These are phyloP conservation scores for Fusarium chlamydosporum DNA, from an alignment of 2,329 filamentous ascomycete genomes.

Conservation along the genomic window DNA sequence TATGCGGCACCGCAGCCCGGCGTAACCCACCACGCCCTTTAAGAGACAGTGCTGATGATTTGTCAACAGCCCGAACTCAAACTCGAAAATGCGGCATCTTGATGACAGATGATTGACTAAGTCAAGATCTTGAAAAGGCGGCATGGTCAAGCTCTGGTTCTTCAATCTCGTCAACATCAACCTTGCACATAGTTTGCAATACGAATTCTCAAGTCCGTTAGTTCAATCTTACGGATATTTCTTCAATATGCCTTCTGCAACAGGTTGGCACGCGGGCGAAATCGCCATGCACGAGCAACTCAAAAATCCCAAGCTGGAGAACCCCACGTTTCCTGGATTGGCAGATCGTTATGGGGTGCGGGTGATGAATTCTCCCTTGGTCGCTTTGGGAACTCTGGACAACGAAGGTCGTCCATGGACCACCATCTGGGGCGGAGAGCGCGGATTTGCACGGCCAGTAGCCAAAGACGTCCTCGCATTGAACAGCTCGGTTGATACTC, in stretches of 20 bases:
- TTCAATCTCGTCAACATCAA: constrained; percentile 7
- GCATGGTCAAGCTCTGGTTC: constrained; percentile 15
- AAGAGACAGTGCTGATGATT: constrained; percentile 22
- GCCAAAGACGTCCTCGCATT: constrained; percentile 75
- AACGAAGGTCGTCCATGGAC: constrained; percentile 77
- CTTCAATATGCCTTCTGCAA: constrained; percentile 49
- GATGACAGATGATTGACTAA: constrained; percentile 31
- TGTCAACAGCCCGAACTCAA: constrained; percentile 23
- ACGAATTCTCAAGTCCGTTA: constrained; percentile 15
- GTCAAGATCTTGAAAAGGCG: background rate
- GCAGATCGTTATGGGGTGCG: constrained; percentile 72
- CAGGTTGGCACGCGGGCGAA: constrained; percentile 76
- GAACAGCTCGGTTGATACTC: constrained; percentile 70
- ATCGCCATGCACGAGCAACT: constrained; percentile 73
- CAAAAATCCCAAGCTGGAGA: constrained; percentile 68
- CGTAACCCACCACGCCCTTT: constrained; percentile 37
- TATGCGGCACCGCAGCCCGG: constrained; percentile 10
- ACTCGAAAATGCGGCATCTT: constrained; percentile 7
- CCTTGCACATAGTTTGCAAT: constrained; percentile 21
- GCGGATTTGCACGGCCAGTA: constrained; percentile 75
- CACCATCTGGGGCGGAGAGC: constrained; percentile 80
- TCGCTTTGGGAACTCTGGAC: constrained; percentile 82
- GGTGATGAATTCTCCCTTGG: constrained; percentile 73
- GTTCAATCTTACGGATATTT: constrained; percentile 18
- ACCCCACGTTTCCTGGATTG: constrained; percentile 77